phyloP scores from a whole-genome alignment of 2,329 filamentous ascomycete species.

The Aspergillus fructus region DNA sequence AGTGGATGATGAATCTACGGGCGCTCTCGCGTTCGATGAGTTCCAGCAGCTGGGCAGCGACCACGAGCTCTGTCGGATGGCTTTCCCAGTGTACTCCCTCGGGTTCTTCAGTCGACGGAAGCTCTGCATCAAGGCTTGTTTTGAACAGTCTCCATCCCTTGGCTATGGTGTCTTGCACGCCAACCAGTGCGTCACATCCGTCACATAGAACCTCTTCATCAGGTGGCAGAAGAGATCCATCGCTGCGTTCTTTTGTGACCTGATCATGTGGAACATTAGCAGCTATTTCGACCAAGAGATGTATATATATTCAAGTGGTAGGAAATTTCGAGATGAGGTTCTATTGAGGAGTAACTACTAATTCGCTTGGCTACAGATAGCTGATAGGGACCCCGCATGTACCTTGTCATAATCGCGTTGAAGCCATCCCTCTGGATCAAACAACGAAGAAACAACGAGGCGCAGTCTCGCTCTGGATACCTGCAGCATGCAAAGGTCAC shows the following conservation, averaged over 20 bases:
- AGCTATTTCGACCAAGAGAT: neutral
- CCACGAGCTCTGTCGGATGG: constrained; percentile 37
- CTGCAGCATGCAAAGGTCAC: constrained; percentile 12
- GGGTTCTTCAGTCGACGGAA: constrained; percentile 24
- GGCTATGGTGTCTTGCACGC: constrained; percentile 41
- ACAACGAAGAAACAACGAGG: constrained; percentile 26
- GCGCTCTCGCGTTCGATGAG: constrained; percentile 56
- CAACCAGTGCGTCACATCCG: constrained; percentile 32
- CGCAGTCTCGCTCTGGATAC: constrained; percentile 14
- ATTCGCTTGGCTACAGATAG: neutral
- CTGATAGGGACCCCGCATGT: constrained; percentile 26
- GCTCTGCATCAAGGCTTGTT: constrained; percentile 39
- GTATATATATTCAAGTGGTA: neutral
- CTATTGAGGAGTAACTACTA: neutral
- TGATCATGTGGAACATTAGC: constrained; percentile 18
- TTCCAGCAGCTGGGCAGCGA: constrained; percentile 57
- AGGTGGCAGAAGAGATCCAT: constrained; percentile 14
- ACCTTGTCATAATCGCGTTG: constrained; percentile 37
- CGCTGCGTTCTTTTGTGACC: constrained; percentile 32
- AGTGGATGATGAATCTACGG: constrained; percentile 55
- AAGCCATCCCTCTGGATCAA: constrained; percentile 26
- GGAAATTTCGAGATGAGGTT: neutral
- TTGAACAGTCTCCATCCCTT: constrained; percentile 53
- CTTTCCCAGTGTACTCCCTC: constrained; percentile 31
- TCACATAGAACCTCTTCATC: constrained; percentile 29